Conservation (phyloP, 768 basidiomycete species). For the Lentinula sp. region DNA sequence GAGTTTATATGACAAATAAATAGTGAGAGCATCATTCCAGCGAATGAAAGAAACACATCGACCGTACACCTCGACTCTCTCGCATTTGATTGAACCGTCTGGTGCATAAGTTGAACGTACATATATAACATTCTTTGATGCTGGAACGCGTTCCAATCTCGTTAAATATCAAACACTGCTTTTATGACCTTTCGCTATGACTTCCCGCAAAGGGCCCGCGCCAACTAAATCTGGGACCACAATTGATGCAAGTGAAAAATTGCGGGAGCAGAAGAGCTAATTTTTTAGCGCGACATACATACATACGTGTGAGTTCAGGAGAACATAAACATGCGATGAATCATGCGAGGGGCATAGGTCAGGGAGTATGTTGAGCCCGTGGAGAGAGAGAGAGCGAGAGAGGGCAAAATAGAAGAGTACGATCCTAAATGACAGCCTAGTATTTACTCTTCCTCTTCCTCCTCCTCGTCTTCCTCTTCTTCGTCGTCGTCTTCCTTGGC, state of each 20-base stretch:
- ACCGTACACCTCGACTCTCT: too few species aligned
- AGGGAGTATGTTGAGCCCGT: not conserved
- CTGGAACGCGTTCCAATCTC: not conserved
- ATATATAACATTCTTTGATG: not conserved
- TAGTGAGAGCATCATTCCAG: too few species aligned
- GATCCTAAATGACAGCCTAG: not conserved
- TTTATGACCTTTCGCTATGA: too few species aligned
- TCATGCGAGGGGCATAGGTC: not conserved
- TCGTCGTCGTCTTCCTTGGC: conserved; percentile 69
- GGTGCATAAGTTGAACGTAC: too few species aligned
- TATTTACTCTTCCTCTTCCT: conserved; percentile 49
- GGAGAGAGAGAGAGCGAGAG: not conserved
- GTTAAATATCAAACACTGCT: not conserved
- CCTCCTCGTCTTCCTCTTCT: conserved; percentile 67
- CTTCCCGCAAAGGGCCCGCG: not conserved
- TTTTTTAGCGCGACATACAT: not conserved
- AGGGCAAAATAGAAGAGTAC: not conserved
- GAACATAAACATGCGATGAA: not conserved
- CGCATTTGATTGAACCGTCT: too few species aligned
- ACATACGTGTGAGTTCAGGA: not conserved
- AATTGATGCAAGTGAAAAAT: too few species aligned
- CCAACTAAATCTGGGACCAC: too few species aligned
- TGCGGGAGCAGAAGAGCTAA: not conserved
- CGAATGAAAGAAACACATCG: too few species aligned
- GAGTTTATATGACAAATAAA: too few species aligned